Conservation (phyloP, 257 asterid genomes). For the Hygrophila difformis region DNA sequence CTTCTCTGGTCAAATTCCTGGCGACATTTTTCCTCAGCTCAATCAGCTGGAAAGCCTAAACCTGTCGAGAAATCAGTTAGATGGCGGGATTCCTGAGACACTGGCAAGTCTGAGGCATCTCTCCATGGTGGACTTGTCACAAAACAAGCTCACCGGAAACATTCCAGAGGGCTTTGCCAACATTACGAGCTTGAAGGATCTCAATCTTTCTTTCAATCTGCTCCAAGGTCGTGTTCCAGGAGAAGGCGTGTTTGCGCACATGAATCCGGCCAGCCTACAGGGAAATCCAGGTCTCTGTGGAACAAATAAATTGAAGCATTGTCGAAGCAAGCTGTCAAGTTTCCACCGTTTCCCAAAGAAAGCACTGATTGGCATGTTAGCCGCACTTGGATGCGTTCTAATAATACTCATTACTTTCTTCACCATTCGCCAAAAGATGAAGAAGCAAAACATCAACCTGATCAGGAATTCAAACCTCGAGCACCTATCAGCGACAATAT, state of each 20-base stretch:
- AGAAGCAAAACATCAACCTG: conserved; percentile 17
- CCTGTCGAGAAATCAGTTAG: conserved; percentile 51
- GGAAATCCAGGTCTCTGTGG: conserved; percentile 75
- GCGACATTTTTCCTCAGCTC: conserved; percentile 31
- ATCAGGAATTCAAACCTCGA: conserved; percentile 14
- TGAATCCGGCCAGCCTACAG: conserved; percentile 20
- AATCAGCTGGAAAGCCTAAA: conserved; percentile 41
- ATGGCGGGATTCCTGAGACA: conserved; percentile 45
- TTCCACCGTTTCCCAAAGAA: conserved; percentile 23
- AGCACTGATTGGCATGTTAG: conserved; percentile 24
- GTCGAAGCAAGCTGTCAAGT: conserved; percentile 15
- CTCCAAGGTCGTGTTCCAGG: conserved; percentile 63
- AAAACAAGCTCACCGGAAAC: conserved; percentile 51
- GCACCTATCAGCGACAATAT: conserved; percentile 22
- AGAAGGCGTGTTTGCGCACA: conserved; percentile 31
- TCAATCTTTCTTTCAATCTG: conserved; percentile 66
- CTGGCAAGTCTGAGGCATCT: conserved; percentile 31
- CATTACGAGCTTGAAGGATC: conserved; percentile 36
- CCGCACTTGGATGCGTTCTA: conserved; percentile 26
- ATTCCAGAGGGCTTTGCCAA: conserved; percentile 46
- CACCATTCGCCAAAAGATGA: conserved; percentile 9
- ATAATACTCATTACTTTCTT: conserved; percentile 26
- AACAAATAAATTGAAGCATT: conserved; percentile 20
- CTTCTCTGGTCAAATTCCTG: conserved; percentile 38
- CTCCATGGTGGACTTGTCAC: conserved; percentile 48